Conservation (phyloP, 257 asterid genomes). For the Ajuga chamaepitys region DNA sequence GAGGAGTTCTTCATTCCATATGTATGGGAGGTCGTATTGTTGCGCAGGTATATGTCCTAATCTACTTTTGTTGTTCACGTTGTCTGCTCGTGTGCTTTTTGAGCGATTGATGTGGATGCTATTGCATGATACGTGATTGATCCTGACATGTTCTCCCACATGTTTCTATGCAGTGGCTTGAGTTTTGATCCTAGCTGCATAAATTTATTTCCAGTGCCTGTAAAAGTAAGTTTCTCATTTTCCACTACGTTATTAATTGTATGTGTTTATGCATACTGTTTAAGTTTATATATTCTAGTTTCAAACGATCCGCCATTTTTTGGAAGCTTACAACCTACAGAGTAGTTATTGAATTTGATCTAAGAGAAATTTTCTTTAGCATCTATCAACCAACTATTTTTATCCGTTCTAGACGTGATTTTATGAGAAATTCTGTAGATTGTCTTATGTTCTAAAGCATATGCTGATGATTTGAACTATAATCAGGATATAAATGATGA, state of each 20-base stretch:
- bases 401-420: not conserved
- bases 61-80: too few relatives aligned
- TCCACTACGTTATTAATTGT: not conserved
- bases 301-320: not conserved
- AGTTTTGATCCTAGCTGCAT: conserved; percentile 54
- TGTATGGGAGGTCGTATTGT: conserved; percentile 80
- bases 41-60: conserved; percentile 49
- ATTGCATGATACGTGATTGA: not conserved
- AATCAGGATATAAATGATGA: conserved; percentile 33
- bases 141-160: not conserved
- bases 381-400: not conserved
- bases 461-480: not conserved
- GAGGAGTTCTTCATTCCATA: conserved; percentile 96
- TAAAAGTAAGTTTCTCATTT: conserved; percentile 40
- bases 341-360: too few relatives aligned
- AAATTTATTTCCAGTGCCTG: conserved; percentile 56
- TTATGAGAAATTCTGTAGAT: not conserved
- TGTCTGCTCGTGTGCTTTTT: not conserved
- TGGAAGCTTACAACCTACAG: too few relatives aligned
- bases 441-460: not conserved
- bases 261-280: too few relatives aligned
- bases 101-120: not conserved
- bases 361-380: not conserved
- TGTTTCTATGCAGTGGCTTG: conserved; percentile 50
- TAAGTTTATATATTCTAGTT: not conserved